Percentiles rank a stretch among this genome's conserved stretches.
phyloP scores from a whole-genome alignment of 805 yeast species.

The Limtongia smithiae region DNA sequence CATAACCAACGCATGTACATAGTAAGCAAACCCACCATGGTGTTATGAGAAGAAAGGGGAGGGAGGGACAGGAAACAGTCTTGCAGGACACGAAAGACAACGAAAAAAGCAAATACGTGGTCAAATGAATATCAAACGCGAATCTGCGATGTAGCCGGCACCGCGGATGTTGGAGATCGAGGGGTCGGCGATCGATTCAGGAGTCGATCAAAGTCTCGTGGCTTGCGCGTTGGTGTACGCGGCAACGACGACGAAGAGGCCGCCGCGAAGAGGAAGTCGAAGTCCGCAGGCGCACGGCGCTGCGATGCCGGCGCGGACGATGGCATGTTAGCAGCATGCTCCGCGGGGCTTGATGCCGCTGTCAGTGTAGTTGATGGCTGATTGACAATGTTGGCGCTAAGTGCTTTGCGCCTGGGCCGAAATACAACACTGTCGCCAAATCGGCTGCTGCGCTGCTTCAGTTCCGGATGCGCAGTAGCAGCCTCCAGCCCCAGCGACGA shows the following conservation, averaged over 20 bases:
- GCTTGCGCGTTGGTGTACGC: constrained; percentile 1
- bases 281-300: constrained; percentile 19
- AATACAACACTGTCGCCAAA: too few relatives aligned
- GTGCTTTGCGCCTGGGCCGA: background rate
- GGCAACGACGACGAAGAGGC: background rate
- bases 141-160: too few relatives aligned
- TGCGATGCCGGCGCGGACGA: background rate
- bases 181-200: too few relatives aligned
- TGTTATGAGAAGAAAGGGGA: too few relatives aligned
- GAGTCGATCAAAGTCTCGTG: constrained; percentile 12
- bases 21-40: too few relatives aligned
- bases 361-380: background rate
- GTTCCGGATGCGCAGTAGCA: too few relatives aligned
- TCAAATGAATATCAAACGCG: too few relatives aligned
- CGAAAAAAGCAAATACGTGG: too few relatives aligned
- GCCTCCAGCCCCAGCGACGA: background rate
- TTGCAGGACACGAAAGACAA: too few relatives aligned
- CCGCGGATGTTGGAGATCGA: too few relatives aligned
- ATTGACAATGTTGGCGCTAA: background rate
- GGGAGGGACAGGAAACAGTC: too few relatives aligned
- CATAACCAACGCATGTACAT: too few relatives aligned
- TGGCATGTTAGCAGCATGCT: background rate
- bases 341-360: background rate
- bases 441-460: background rate
- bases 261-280: constrained; percentile 13